A percentile compares a stretch with the other conserved stretches of the same genome.
phyloP scores from a whole-genome alignment of 305 asterid species.

The Ilex paraguariensis region DNA sequence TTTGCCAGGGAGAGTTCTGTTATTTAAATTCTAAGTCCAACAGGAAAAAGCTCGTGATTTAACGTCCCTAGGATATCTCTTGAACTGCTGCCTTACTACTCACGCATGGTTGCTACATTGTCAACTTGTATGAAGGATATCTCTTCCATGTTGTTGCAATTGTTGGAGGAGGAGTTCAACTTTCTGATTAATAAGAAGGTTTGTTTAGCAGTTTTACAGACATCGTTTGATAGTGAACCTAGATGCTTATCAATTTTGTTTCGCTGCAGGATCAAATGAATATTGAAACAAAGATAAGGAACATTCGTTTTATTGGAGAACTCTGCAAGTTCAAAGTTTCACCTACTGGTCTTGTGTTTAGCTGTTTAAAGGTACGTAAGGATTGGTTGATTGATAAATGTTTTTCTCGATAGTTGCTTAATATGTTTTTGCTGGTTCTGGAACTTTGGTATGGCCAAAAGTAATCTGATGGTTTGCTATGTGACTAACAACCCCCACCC shows the following conservation, averaged over 20 bases:
- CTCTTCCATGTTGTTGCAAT: conserved; percentile 82
- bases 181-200: conserved; percentile 93
- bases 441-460: too few relatives aligned
- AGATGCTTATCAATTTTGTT: conserved; percentile 13
- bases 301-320: conserved; percentile 95
- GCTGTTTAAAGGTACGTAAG: conserved; percentile 73
- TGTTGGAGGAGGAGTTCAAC: conserved; percentile 97
- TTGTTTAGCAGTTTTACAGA: conserved; percentile 12
- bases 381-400: too few relatives aligned
- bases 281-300: conserved; percentile 94
- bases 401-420: too few relatives aligned
- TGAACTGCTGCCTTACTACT: conserved; percentile 95
- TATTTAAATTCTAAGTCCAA: conserved; percentile 92
- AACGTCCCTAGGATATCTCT: conserved; percentile 97
- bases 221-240: conserved; percentile 1
- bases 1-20: conserved; percentile 95
- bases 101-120: conserved; percentile 95
- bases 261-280: conserved; percentile 94
- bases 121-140: conserved; percentile 97
- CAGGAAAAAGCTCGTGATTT: conserved; percentile 94
- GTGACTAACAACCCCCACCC: too few relatives aligned
- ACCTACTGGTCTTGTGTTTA: conserved; percentile 78
- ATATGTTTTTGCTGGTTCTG: too few relatives aligned
- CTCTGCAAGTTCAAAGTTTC: conserved; percentile 98
- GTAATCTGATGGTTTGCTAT: too few relatives aligned